Percentiles rank a stretch among this genome's conserved stretches.
phyloP scores from a whole-genome alignment of 495 filamentous ascomycete genomes.

The Aspergillus diversus region DNA sequence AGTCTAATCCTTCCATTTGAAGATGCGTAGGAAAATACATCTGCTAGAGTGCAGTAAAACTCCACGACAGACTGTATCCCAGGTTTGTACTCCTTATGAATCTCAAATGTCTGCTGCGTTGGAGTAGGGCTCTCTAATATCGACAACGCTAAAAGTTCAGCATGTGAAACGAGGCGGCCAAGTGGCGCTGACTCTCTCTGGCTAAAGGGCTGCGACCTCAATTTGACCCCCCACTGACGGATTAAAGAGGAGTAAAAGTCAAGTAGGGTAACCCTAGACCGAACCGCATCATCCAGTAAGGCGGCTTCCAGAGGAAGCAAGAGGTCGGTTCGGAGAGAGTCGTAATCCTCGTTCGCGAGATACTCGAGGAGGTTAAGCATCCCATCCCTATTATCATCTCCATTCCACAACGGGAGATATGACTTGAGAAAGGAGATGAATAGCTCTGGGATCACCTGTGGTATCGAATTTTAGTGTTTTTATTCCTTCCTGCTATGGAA shows the following conservation, averaged over 20 bases:
- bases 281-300: conserved; percentile 53
- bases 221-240: conserved; percentile 63
- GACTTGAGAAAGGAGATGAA: conserved; percentile 63
- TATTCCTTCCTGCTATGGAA: not conserved
- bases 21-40: conserved; percentile 57
- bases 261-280: conserved; percentile 60
- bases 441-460: conserved; percentile 62
- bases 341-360: conserved; percentile 61
- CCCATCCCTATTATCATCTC: conserved; percentile 57
- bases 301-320: conserved; percentile 62
- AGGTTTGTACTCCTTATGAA: conserved; percentile 26
- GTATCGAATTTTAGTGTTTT: conserved; percentile 23
- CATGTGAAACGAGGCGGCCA: conserved; percentile 55
- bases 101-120: conserved; percentile 22
- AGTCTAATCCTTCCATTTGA: conserved; percentile 59
- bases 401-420: conserved; percentile 72
- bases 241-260: conserved; percentile 74
- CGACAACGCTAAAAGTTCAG: conserved; percentile 65
- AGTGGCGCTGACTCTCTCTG: conserved; percentile 44
- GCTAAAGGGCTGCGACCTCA: conserved; percentile 33
- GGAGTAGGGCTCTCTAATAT: conserved; percentile 54
- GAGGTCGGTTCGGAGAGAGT: conserved; percentile 49
- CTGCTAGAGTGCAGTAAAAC: conserved; percentile 66
- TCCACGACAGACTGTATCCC: conserved; percentile 55
- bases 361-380: conserved; percentile 69